These are phyloP conservation scores for Eucalyptus marginata DNA, from an alignment of 345 rosid genomes.

Conservation along the genomic window DNA sequence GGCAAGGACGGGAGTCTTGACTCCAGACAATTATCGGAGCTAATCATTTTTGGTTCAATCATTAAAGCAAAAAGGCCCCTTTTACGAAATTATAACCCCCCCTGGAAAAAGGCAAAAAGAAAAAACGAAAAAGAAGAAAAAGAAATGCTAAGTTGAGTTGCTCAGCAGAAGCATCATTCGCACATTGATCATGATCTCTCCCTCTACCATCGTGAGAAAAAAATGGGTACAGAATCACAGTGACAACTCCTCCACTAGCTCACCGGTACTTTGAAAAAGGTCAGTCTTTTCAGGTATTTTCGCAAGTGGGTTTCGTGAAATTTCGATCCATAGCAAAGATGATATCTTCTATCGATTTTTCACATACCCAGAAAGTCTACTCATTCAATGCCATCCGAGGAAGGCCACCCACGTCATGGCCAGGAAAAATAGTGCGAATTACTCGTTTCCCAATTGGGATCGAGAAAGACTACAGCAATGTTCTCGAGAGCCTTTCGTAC, in stretches of 20 bases:
- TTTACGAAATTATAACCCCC: neutral
- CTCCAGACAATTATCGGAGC: neutral
- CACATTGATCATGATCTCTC: neutral
- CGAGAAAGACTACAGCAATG: too few relatives aligned
- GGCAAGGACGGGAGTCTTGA: neutral
- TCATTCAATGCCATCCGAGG: rapidly evolving
- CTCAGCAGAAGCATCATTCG: neutral
- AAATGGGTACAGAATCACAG: neutral
- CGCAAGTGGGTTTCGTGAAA: neutral
- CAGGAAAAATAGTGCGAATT: neutral
- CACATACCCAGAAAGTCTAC: neutral
- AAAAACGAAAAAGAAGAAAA: rapidly evolving
- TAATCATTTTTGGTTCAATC: neutral
- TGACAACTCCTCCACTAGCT: neutral
- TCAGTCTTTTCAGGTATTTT: neutral
- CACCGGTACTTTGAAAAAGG: neutral
- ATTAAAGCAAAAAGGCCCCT: neutral
- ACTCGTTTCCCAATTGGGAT: neutral
- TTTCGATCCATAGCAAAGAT: neutral
- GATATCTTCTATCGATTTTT: neutral
- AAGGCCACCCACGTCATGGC: neutral
- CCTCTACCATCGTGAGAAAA: neutral
- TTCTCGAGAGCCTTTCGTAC: neutral
- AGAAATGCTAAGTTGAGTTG: neutral
- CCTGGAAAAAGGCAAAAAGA: neutral